These are phyloP conservation scores for Gloeostereum incarnatum DNA, from an alignment of 768 basidiomycete genomes.

Conservation along the genomic window DNA sequence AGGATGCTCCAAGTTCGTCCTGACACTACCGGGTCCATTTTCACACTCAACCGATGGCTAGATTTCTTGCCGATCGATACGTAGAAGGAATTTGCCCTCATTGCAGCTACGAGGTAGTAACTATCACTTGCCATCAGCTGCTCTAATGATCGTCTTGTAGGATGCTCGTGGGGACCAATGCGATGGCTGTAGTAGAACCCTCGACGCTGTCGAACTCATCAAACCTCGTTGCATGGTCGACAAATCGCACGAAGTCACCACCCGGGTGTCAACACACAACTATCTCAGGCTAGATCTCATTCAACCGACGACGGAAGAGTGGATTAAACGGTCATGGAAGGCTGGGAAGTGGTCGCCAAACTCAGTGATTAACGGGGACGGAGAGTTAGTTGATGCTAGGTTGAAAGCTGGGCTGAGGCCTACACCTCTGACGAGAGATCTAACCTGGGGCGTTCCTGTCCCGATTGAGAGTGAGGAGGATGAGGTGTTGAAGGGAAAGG, in stretches of 20 bases:
- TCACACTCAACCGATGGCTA: slow-evolving; percentile 15
- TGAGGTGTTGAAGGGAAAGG: slow-evolving; percentile 86
- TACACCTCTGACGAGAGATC: slow-evolving; percentile 87
- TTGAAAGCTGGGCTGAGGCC: slow-evolving; percentile 79
- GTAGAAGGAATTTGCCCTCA: slow-evolving; percentile 98
- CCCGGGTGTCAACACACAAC: slow-evolving; percentile 80
- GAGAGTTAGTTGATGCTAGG: slow-evolving; percentile 83
- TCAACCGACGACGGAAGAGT: slow-evolving; percentile 77
- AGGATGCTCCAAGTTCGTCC: slow-evolving; percentile 68
- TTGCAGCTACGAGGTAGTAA: slow-evolving; percentile 71
- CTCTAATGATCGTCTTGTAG: slow-evolving; percentile 22
- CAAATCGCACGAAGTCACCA: slow-evolving; percentile 68
- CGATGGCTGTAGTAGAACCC: slow-evolving; percentile 85
- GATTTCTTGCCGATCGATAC: slow-evolving; percentile 94
- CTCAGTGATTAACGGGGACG: slow-evolving; percentile 81
- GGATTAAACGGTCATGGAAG: slow-evolving; percentile 74
- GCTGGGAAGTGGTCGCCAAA: slow-evolving; percentile 91
- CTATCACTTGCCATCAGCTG: not conserved
- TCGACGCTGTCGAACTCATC: slow-evolving; percentile 89
- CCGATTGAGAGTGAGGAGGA: slow-evolving; percentile 66
- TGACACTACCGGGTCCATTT: not conserved
- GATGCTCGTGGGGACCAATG: slow-evolving; percentile 99
- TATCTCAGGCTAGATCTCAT: slow-evolving; percentile 81
- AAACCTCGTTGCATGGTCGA: slow-evolving; percentile 91
- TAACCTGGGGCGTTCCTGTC: slow-evolving; percentile 95